Evolutionary conservation across 495 filamentous ascomycete species (phyloP), one percentile per base, ranked within the genome.

Genomic region (Melanomma pulvis-pyrius): DNA sequence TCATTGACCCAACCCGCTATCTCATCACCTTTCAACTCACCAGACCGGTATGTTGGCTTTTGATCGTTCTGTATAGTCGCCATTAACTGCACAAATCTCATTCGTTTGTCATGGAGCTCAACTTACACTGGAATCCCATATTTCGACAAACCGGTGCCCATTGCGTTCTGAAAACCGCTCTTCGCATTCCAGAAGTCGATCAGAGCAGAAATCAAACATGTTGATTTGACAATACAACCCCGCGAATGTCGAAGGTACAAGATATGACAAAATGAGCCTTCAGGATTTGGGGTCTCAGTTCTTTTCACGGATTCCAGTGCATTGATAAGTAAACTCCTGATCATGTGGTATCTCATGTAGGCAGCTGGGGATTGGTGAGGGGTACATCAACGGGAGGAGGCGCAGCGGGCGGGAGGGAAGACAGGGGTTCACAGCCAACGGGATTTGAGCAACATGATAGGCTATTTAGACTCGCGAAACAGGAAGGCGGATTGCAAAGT

Each of bases 11-110:
- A 65, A 30, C 52, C 28, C n/a, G 39, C 28, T 12, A 65, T 59
- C 39, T 65, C 61, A 9, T 65, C 54, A 29, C 52, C 60, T 63
- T 63, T 63, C 49, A 63, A 54, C 9, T 63, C 60, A 12, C 60
- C 60, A 4, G 29, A 63, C 15, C 60, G 48, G 26, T 63, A 63
- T n/a, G 46, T 55, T 2, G 60, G 49, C 15, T n/a, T 6, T 41
- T 19, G 7, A 26, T 22, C 49, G 12, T 63, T 19, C 58, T 61
- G 32, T 17, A 22, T 12, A 36, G 49, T 26, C n/a, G 22, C 39
- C 46, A 24, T 50, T 2, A 17, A 1, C 4, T 39, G 26, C 1
- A 9, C 9, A n/a, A 50, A 61, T 5, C 11, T 6, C 22, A 21
- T 19, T 19, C 8, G 2, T 12, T 44, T 6, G 17, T 6, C 2